These are phyloP conservation scores for Fomes fomentarius DNA, from an alignment of 1,284 basidiomycete species.

Conservation along the genomic window DNA sequence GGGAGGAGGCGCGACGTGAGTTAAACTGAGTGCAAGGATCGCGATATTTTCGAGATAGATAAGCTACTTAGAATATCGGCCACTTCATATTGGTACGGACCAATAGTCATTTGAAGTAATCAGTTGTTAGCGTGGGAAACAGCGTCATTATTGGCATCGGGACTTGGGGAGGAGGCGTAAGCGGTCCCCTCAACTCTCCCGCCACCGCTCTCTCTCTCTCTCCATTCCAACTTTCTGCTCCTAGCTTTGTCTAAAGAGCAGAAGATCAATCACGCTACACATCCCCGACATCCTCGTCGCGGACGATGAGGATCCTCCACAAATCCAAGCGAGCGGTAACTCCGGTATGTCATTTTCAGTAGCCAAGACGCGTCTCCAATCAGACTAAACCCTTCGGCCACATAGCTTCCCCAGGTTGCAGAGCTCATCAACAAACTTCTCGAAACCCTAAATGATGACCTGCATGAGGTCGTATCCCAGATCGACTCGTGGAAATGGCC, in stretches of 20 bases:
- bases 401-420: constrained; percentile 74
- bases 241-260: constrained; percentile 11
- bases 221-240: constrained; percentile 5
- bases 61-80: too few relatives aligned
- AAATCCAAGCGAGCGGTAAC: constrained; percentile 77
- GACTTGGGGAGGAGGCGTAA: constrained; percentile 27
- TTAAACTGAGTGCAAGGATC: too few relatives aligned
- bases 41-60: too few relatives aligned
- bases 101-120: constrained; percentile 20
- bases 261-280: constrained; percentile 27
- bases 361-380: constrained; percentile 8
- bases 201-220: constrained; percentile 17
- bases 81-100: not conserved
- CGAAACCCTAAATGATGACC: constrained; percentile 64
- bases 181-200: constrained; percentile 23
- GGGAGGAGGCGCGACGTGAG: too few relatives aligned
- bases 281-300: constrained; percentile 48
- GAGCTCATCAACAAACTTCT: constrained; percentile 75
- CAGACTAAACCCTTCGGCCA: not conserved
- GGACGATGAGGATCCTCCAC: constrained; percentile 80
- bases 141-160: constrained; percentile 16
- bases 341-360: constrained; percentile 52
- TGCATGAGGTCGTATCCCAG: constrained; percentile 62
- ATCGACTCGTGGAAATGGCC: constrained; percentile 93
- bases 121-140: constrained; percentile 25